Base-by-base conservation (phyloP, 164 flowering plant species). In the Piper betle region DNA sequence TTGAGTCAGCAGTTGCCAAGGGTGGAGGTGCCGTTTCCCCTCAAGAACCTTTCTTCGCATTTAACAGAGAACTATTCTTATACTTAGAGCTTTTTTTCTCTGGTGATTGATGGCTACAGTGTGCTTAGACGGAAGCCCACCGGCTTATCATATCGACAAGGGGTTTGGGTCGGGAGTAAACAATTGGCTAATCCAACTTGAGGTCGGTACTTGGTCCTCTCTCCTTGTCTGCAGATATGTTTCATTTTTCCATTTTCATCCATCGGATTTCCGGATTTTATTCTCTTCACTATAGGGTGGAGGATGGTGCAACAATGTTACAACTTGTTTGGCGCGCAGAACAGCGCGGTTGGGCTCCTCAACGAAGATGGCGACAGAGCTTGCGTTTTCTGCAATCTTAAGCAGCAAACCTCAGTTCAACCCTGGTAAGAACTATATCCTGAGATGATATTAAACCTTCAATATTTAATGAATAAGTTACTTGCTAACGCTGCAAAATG, bases 241-340 rank as follows among this genome's bases (percentile, higher is more conserved):
- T 13, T 37, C n/a, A 17, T 17, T 3, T 4, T 58, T 33, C 8
- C 38, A 10, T 58, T 10, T 37, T 15, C 6, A 11, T 12, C 19
- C 3, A 1, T 4, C 6, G 41, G 25, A 17, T 38, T 66, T 55
- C 6, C 42, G 43, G 25, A 6, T 43, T 11, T 59, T 33, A 53
- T 25, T 48, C 61, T 42, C 43, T 25, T 25, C 33, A 25, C 6
- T 46, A 12, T 10, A 93, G 98, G 98, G 98, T 63, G 97, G 98
- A 68, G 98, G 87, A 56, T 93, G 98, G 97, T 93, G 98, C 79
- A 81, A 90, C 73, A 84, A 87, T 71, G 81, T 74, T 15, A 74
- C 87, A 7, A 72, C 65, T 70, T 93, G 98, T 66, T 77, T 83
- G 46, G 69, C 37, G 0, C 84, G 94, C 1, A 87, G 65, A 68